Evolutionary conservation across 2,329 filamentous ascomycete genomes (phyloP).

Genomic region (Lachnellula subtilissima): DNA sequence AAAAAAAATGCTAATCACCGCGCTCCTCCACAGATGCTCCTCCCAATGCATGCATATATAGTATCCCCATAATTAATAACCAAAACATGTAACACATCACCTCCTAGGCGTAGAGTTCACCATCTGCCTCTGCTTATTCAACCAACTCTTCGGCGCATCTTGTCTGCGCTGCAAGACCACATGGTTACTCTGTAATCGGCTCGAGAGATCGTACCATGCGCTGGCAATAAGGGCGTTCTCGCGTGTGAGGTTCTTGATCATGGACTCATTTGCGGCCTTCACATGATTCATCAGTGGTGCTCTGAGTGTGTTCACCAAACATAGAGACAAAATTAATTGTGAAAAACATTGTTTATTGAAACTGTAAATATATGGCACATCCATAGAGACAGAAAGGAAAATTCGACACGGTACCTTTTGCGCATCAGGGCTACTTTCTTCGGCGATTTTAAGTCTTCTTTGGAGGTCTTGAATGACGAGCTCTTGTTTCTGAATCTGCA

Average conservation of each 20-base stretch:
- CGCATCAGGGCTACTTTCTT: constrained; percentile 25
- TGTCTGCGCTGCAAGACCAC: constrained; percentile 70
- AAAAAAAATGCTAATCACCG: background rate
- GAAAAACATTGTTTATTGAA: constrained; percentile 1
- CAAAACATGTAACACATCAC: constrained; percentile 8
- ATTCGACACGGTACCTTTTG: constrained; percentile 28
- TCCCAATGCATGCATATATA: constrained; percentile 6
- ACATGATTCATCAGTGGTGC: constrained; percentile 10
- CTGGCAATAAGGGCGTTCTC: constrained; percentile 75
- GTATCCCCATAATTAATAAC: background rate
- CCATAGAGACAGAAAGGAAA: constrained; percentile 7
- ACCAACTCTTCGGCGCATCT: constrained; percentile 74
- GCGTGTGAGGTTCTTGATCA: constrained; percentile 58
- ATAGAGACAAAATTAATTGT: background rate
- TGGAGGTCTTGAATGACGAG: constrained; percentile 26
- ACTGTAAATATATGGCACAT: background rate
- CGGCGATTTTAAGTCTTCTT: constrained; percentile 23
- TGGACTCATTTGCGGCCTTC: constrained; percentile 28
- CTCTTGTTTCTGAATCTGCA: constrained; percentile 28
- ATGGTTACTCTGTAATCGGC: constrained; percentile 75
- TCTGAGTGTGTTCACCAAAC: background rate
- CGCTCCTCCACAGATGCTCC: constrained; percentile 1
- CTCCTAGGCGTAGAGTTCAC: constrained; percentile 44
- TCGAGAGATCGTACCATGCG: constrained; percentile 83
- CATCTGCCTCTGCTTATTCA: constrained; percentile 75